Evolutionary conservation across 2,329 filamentous ascomycete genomes (phyloP), one percentile per base, ranked within the genome.

Genomic region (Penicillium sp.): DNA sequence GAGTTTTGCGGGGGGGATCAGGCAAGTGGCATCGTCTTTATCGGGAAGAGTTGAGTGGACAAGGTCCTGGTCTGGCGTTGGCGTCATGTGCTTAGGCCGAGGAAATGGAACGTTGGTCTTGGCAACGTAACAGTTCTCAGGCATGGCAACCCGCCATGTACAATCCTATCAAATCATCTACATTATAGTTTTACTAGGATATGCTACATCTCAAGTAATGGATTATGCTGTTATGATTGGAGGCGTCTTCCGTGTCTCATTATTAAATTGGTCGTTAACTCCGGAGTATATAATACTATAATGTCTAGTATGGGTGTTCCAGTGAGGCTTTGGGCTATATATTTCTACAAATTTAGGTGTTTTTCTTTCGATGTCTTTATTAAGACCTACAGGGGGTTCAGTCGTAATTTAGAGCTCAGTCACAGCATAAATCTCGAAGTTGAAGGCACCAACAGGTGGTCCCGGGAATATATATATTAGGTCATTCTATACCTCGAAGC

Each of bases 1-100:
- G 34, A 11, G 18, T 22, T 32, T 49, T 50, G 49, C 42, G 50
- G 55, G 53, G 37, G 43, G 35, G 22, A 47, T 43, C 43, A 56
- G 31, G 24, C 34, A 40, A 31, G 44, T 42, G 52, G 37, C 39
- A 45, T 38, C 29, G 18, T 44, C n/a, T 44, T 51, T 34, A 51
- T 38, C 34, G 35, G 43, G 32, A 39, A 40, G 14, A 13, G 50
- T 53, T 48, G 50, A 53, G 34, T 48, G 43, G 18, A 51, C 18
- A 45, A 37, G 32, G 29, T 39, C 35, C 42, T 52, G 48, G 48
- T 42, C 40, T 24, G 24, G 3, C 24, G 24, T 35, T 55, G 53
- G 47, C 48, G 40, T 56, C 48, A 56, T 54, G 43, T 43, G 42
- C 32, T 40, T 29, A 47, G 18, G 22, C 45, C 39, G 32, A 50